Evolutionary conservation across 306 rosid genomes (phyloP).

Genomic region (Glycine soja): DNA sequence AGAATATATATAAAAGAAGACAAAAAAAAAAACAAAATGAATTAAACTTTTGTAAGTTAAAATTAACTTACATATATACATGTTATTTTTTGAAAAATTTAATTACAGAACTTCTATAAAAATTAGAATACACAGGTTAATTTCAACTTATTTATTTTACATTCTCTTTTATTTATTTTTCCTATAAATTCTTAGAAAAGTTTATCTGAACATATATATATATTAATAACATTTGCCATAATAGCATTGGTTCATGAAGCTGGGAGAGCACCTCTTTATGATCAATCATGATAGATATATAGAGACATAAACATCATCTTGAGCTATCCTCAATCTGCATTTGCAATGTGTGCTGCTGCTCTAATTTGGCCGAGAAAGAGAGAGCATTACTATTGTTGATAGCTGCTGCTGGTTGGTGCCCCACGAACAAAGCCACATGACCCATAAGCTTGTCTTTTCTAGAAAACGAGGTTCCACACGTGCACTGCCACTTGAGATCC

Average conservation of each 20-base stretch:
- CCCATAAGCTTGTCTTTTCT: constrained; percentile 97
- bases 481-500: constrained; percentile 82
- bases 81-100: too few relatives aligned
- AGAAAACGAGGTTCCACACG: constrained; percentile 93
- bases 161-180: too few relatives aligned
- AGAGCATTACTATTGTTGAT: constrained; percentile 7
- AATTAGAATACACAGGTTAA: neutral
- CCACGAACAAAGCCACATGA: constrained; percentile 79
- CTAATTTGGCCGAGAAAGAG: neutral
- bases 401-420: constrained; percentile 58
- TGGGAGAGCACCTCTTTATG: constrained; percentile 12
- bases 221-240: too few relatives aligned
- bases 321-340: constrained; percentile 27
- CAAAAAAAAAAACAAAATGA: too few relatives aligned
- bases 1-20: too few relatives aligned
- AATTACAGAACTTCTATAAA: neutral
- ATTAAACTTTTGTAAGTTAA: too few relatives aligned
- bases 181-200: neutral
- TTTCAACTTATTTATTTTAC: neutral
- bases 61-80: too few relatives aligned
- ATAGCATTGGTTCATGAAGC: neutral
- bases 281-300: too few relatives aligned
- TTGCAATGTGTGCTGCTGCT: constrained; percentile 33
- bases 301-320: constrained; percentile 9
- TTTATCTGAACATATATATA: neutral